These are phyloP conservation scores for Glycine tomentella DNA, from an alignment of 306 rosid genomes.

Conservation along the genomic window DNA sequence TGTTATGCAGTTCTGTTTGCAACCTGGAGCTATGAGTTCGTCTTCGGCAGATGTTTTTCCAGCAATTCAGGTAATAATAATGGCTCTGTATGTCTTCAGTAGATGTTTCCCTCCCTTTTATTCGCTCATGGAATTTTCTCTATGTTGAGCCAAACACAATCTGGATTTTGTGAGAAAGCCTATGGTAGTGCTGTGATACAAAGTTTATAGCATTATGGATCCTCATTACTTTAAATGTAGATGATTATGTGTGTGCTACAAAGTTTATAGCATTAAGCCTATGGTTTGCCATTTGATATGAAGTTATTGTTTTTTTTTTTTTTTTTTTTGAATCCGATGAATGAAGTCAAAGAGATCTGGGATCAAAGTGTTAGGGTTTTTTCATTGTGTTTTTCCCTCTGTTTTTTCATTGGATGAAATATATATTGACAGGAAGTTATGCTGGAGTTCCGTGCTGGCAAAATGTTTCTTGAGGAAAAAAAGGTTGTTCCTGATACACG, in stretches of 20 bases:
- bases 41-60: slow-evolving; percentile 58
- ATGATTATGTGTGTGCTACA: neutral
- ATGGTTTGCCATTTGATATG: slow-evolving; percentile 17
- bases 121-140: neutral
- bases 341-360: neutral
- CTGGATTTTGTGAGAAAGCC: neutral
- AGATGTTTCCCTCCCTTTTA: neutral
- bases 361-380: slow-evolving; percentile 1
- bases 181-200: neutral
- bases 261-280: neutral
- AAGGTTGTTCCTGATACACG: slow-evolving; percentile 80
- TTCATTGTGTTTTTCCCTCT: neutral
- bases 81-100: neutral
- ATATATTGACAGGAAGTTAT: slow-evolving; percentile 68
- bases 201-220: too few relatives aligned
- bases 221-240: neutral
- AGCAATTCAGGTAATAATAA: slow-evolving; percentile 62
- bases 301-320: slow-evolving; percentile 30
- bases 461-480: slow-evolving; percentile 78
- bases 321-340: neutral
- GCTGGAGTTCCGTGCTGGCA: slow-evolving; percentile 95
- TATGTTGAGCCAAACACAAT: neutral
- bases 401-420: slow-evolving; percentile 18
- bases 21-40: slow-evolving; percentile 56
- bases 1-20: slow-evolving; percentile 13